Conservation (phyloP, 352 stramenopile species). For the Globisporangium nunn region DNA sequence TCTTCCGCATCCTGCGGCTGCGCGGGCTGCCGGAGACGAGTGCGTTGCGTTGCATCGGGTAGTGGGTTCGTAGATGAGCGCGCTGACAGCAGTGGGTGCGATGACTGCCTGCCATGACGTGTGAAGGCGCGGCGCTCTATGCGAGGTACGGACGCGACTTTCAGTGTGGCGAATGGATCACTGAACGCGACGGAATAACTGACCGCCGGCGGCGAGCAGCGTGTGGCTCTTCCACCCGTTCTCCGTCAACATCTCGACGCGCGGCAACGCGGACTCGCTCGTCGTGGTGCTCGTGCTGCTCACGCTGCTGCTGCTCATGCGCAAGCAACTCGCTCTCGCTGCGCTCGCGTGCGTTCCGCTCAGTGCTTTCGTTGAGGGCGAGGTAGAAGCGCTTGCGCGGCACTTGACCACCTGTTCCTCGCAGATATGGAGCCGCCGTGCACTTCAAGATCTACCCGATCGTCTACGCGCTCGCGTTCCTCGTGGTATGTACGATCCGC, state of each 20-base stretch:
- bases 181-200: neutral
- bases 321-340: constrained; percentile 64
- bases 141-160: constrained; percentile 23
- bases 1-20: constrained; percentile 82
- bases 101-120: too few relatives aligned
- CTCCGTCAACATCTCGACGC: constrained; percentile 98
- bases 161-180: neutral
- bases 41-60: constrained; percentile 7
- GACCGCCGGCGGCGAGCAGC: constrained; percentile 14
- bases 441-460: constrained; percentile 99
- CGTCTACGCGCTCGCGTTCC: constrained; percentile 91
- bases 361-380: too few relatives aligned
- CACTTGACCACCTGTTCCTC: neutral
- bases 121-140: constrained; percentile 52
- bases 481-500: too few relatives aligned
- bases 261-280: constrained; percentile 95
- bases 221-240: constrained; percentile 98
- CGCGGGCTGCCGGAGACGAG: constrained; percentile 47
- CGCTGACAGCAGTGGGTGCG: neutral
- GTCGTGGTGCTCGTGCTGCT: constrained; percentile 92
- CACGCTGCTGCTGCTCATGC: constrained; percentile 81
- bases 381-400: too few relatives aligned
- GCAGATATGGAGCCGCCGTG: constrained; percentile 92
- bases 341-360: constrained; percentile 49
- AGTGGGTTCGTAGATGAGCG: neutral